These are phyloP conservation scores for Zymoseptoria ardabiliae DNA, from an alignment of 2,329 filamentous ascomycete genomes.

Conservation along the genomic window DNA sequence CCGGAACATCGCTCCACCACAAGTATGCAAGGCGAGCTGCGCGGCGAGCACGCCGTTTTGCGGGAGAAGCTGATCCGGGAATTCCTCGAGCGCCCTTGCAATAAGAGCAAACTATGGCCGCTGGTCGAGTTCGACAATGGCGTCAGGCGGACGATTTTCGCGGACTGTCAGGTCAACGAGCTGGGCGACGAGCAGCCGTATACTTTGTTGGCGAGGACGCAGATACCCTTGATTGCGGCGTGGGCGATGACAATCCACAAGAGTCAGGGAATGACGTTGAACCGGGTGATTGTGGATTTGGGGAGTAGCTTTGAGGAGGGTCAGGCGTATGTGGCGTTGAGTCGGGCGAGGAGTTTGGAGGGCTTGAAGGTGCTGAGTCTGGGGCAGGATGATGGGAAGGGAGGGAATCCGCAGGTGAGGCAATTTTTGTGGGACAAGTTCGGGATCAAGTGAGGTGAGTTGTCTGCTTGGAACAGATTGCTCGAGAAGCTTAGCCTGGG, in stretches of 20 bases:
- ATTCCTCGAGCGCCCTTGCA: constrained; percentile 10
- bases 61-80: constrained; percentile 8
- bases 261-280: constrained; percentile 55
- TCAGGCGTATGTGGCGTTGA: constrained; percentile 58
- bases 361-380: constrained; percentile 39
- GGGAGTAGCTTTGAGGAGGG: constrained; percentile 47
- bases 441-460: neutral
- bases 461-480: too few species aligned
- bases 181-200: constrained; percentile 42
- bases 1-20: constrained; percentile 5
- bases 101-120: constrained; percentile 30
- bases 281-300: constrained; percentile 51
- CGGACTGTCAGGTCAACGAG: constrained; percentile 45
- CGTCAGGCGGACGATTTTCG: constrained; percentile 41
- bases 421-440: constrained; percentile 13
- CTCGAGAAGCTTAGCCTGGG: too few species aligned
- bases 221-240: constrained; percentile 52
- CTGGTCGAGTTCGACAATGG: constrained; percentile 49
- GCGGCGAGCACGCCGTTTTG: constrained; percentile 10
- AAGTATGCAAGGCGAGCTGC: constrained; percentile 9
- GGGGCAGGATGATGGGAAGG: constrained; percentile 10
- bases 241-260: constrained; percentile 62
- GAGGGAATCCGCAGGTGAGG: constrained; percentile 17
- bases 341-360: constrained; percentile 45
- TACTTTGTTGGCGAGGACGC: constrained; percentile 47